Base-by-base conservation (phyloP, 1,284 basidiomycete genomes). In the Ustilago bromivora region DNA sequence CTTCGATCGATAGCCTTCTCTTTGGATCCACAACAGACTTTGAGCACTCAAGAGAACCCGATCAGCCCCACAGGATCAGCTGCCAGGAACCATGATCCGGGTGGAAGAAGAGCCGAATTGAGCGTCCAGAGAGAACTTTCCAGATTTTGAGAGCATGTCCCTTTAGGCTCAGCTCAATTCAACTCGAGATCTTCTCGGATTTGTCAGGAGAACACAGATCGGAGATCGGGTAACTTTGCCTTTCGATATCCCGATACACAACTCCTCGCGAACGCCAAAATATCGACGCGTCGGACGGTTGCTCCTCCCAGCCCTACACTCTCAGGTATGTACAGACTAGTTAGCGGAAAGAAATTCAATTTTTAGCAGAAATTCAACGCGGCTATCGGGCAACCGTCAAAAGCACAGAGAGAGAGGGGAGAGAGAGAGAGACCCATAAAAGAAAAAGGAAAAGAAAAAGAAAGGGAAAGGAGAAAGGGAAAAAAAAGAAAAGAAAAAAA, bases 171-270 rank as follows among this genome's bases (percentile, higher is more conserved):
- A 61, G 59, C 58, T 52, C 3, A 28, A 28, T 28, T 28, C 23
- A 28, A 28, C 34, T 31, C 35, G 51, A 56, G 58, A 57, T 60
- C 61, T 69, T 63, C 61, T 67, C 49, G 62, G 68, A 71, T 66
- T 71, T 71, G 62, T 57, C 38, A 66, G 49, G 53, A 35, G 31
- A 34, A 38, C 32, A 34, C 9, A 10, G 19, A 38, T 17, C n/a
- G 19, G 7, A n/a, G 13, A 64, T 55, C 57, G 41, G 52, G 34
- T 41, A 11, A 2, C 23, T 12, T 17, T 15, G 23, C 13, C n/a
- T 9, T 34, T 34, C 17, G 10, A 28, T 32, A 28, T n/a, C 17
- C 28, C 31, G 52, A 59, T 59, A 15, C 40, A 28, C 51, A 31
- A 28, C 23, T 28, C 23, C 17, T 46, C 10, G 6, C 28, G 12